Evolutionary conservation across 2,329 filamentous ascomycete species (phyloP).

Genomic region (Catunica adiposa): DNA sequence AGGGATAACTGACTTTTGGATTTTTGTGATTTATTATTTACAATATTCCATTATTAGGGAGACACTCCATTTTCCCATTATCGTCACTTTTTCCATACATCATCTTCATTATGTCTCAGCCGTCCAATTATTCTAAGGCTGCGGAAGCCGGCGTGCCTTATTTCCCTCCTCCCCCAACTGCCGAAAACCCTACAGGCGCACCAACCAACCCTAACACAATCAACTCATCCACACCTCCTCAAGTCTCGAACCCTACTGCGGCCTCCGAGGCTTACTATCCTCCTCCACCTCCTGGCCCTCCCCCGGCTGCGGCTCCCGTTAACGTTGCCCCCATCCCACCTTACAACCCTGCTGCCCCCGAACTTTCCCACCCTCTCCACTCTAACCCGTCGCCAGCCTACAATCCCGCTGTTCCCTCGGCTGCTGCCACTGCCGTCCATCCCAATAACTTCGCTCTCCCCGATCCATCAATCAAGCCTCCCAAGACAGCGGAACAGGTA

Average conservation of each 20-base stretch:
- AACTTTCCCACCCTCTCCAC: conserved; percentile 2
- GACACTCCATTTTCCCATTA: no score
- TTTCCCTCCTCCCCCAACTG: conserved; percentile 14
- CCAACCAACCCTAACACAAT: no score
- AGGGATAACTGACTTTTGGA: no score
- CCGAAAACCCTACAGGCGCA: neutral
- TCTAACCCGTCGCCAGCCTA: neutral
- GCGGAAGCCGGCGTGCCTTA: conserved; percentile 10
- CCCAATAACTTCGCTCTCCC: neutral
- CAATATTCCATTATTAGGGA: no score
- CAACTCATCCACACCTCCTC: conserved; percentile 11
- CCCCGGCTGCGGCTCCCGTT: neutral
- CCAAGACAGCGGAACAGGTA: neutral
- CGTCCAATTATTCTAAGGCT: conserved; percentile 1
- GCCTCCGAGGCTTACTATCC: conserved; percentile 13
- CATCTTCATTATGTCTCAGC: conserved; percentile 9
- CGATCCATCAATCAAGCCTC: neutral
- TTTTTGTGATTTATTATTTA: no score
- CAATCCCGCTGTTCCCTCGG: neutral
- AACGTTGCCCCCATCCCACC: neutral
- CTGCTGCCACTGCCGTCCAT: neutral
- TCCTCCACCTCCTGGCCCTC: neutral
- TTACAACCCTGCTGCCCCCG: conserved; percentile 5
- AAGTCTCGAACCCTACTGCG: conserved; percentile 4
- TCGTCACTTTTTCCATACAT: no score